Percentiles rank a stretch among this genome's conserved stretches.
phyloP scores from a whole-genome alignment of 1,284 basidiomycete species.

The Crocinoboletus sp. region DNA sequence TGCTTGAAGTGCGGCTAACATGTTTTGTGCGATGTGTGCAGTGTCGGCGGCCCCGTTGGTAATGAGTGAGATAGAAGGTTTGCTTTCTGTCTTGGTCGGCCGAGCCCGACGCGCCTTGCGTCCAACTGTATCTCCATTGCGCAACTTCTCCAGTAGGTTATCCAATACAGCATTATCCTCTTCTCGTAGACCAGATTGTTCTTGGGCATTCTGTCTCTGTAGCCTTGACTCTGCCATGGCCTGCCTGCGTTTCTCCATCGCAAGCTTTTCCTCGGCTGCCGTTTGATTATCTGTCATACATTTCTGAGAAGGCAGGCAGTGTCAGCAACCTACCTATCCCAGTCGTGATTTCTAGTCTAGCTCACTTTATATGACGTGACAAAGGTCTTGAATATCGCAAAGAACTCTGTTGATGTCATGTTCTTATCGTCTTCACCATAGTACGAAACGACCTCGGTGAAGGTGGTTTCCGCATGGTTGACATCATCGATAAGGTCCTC shows the following conservation, averaged over 20 bases:
- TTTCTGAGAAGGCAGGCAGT: conserved; percentile 52
- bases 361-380: conserved; percentile 85
- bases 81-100: conserved; percentile 36
- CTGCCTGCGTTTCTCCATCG: conserved; percentile 61
- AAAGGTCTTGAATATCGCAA: conserved; percentile 93
- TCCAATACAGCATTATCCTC: conserved; percentile 68
- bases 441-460: conserved; percentile 79
- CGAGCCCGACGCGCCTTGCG: conserved; percentile 55
- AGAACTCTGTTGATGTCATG: conserved; percentile 83
- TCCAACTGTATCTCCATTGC: conserved; percentile 59
- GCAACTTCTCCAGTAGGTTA: conserved; percentile 67
- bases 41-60: conserved; percentile 35
- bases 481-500: conserved; percentile 84
- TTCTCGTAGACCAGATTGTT: conserved; percentile 43
- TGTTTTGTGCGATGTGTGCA: conserved; percentile 62
- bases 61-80: conserved; percentile 34
- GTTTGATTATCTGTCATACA: conserved; percentile 76
- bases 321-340: conserved; percentile 1
- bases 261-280: conserved; percentile 59
- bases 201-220: conserved; percentile 48
- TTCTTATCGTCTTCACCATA: conserved; percentile 91
- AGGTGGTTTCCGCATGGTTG: conserved; percentile 75
- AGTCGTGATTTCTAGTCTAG: conserved; percentile 1
- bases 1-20: conserved; percentile 68
- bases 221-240: conserved; percentile 58